phyloP scores from a whole-genome alignment of 164 flowering plant species.

The Chimonanthus salicifolius region DNA sequence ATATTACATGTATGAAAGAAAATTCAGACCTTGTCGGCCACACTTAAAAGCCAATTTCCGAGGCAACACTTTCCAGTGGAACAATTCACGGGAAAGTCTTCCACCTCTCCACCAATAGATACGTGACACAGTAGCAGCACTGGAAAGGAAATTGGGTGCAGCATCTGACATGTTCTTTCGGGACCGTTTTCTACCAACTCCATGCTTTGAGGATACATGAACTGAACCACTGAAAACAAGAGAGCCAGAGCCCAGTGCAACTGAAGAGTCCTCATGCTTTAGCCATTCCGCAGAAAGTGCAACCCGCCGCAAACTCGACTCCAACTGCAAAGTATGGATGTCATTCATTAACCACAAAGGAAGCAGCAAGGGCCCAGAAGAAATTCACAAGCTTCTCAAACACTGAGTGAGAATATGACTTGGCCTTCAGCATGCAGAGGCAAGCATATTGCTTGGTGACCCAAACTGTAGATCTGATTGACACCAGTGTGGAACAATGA shows the following conservation, averaged over 20 bases:
- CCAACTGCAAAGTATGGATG: slow-evolving; percentile 53
- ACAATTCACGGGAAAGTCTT: slow-evolving; percentile 61
- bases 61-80: slow-evolving; percentile 81
- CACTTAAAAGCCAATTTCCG: slow-evolving; percentile 53
- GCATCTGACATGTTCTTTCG: slow-evolving; percentile 26
- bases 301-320: slow-evolving; percentile 59
- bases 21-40: slow-evolving; percentile 76
- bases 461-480: neutral
- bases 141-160: slow-evolving; percentile 11
- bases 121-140: slow-evolving; percentile 33
- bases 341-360: slow-evolving; percentile 8
- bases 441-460: neutral
- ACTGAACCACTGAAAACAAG: slow-evolving; percentile 41
- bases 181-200: slow-evolving; percentile 41
- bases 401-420: neutral
- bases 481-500: too few species aligned
- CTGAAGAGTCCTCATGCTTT: slow-evolving; percentile 61
- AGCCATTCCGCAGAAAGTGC: slow-evolving; percentile 81
- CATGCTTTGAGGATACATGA: slow-evolving; percentile 46
- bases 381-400: neutral
- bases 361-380: neutral
- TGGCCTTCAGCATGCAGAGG: neutral
- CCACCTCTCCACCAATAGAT: slow-evolving; percentile 97
- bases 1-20: neutral
- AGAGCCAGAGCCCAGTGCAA: slow-evolving; percentile 70